Base-by-base conservation (phyloP, 2,329 filamentous ascomycete genomes). In the Knufia petricola region DNA sequence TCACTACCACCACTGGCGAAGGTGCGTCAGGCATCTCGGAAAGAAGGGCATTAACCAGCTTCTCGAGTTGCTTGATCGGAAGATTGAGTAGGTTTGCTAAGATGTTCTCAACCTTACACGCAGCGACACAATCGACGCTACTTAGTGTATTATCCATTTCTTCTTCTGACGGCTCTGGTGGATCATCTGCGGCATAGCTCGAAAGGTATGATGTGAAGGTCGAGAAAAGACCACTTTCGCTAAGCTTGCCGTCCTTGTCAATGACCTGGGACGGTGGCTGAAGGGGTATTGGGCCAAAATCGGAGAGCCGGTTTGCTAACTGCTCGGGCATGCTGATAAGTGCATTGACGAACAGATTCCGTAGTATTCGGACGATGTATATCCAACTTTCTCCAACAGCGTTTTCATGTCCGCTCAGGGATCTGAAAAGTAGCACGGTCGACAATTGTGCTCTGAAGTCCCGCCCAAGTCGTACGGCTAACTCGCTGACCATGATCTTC, bases 121-220 rank as follows among this genome's bases (percentile, higher is more conserved):
- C 84, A 58, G 86, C 90, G 36, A 98, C 82, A 60, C 90, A 98
- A 63, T 96, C 92, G 2, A 95, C 85, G 1, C 92, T 90, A 63
- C 86, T 92, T 8, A 98, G 72, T 0, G 92, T 96, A 62, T 92
- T 95, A 61, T 98, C 92, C 24, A 98, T 75, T 64, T 98, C 92
- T 63, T 96, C 90, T 55, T 96, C 88, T 1, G 92, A 96, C 2
- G 92, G 92, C 68, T 98, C 92, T 0, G 92, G 92, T 10, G 92
- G 92, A 61, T 98, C 92, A 65, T 96, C 92, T 9, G 92, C 94
- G 36, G 94, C 92, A 64, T 98, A 96, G 64, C 90, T 96, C n/a
- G 89, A 94, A 26, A 98, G 88, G 61, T 96, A 98, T 3, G 86
- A 94, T 0, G 90, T 94, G 60, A 98, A 87, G 1, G 90, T 88